phyloP scores from a whole-genome alignment of 495 filamentous ascomycete genomes.

The Durotheca rogersii region DNA sequence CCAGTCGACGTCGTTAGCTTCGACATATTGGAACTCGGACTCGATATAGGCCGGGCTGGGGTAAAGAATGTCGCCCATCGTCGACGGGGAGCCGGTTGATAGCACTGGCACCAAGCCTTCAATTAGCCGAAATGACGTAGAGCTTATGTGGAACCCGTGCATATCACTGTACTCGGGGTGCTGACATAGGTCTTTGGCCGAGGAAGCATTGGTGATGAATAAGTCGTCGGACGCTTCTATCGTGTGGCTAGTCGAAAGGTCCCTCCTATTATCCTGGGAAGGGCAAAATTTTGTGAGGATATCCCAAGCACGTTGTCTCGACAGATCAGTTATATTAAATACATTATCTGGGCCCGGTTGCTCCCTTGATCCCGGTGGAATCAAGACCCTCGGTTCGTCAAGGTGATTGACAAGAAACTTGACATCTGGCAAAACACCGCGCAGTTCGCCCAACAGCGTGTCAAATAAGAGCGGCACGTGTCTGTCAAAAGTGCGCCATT shows the following conservation, averaged over 20 bases:
- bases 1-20: slow-evolving; percentile 43
- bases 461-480: slow-evolving; percentile 25
- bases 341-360: not conserved
- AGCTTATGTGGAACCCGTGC: slow-evolving; percentile 35
- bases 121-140: slow-evolving; percentile 32
- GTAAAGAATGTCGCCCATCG: slow-evolving; percentile 43
- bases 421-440: slow-evolving; percentile 66
- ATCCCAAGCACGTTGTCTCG: slow-evolving; percentile 11
- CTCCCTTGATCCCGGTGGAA: slow-evolving; percentile 40
- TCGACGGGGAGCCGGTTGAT: slow-evolving; percentile 38
- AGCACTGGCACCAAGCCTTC: slow-evolving; percentile 40
- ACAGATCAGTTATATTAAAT: slow-evolving; percentile 9
- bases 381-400: slow-evolving; percentile 71
- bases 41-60: slow-evolving; percentile 39
- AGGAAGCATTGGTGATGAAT: slow-evolving; percentile 25
- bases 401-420: slow-evolving; percentile 75
- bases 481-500: slow-evolving; percentile 27
- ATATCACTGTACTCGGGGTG: slow-evolving; percentile 31
- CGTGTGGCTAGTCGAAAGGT: not conserved
- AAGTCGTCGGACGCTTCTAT: slow-evolving; percentile 28
- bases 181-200: slow-evolving; percentile 28
- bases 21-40: slow-evolving; percentile 39
- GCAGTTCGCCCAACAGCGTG: slow-evolving; percentile 61
- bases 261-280: not conserved
- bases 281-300: slow-evolving; percentile 23